Evolutionary conservation across 176 grass and related monocot genomes (phyloP).

Genomic region (Elymus sibiricus): DNA sequence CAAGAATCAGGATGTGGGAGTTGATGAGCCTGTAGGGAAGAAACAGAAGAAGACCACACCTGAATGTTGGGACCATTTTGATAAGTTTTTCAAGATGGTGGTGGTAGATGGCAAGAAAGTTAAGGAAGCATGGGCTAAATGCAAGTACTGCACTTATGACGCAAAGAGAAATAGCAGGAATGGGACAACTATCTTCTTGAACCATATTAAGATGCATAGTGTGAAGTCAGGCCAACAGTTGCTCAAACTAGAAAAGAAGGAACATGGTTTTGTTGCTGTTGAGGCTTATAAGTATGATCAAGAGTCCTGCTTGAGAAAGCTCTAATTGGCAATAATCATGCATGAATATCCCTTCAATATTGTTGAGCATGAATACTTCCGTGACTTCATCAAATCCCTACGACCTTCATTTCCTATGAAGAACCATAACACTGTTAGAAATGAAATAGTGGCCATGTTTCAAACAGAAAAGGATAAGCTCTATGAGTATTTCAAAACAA

Average conservation of each 20-base stretch:
- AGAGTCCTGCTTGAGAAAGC: not conserved
- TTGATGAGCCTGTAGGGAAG: not conserved
- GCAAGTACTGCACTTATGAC: not conserved
- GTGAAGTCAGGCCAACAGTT: not conserved
- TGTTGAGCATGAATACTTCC: not conserved
- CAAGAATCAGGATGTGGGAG: not conserved
- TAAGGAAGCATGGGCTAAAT: not conserved
- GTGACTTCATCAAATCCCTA: not conserved
- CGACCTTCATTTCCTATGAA: not conserved
- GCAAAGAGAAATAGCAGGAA: not conserved
- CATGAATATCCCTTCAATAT: not conserved
- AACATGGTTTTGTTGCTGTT: not conserved
- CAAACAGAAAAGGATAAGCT: not conserved
- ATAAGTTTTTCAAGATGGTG: too few species aligned
- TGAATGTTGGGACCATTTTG: not conserved
- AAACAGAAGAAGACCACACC: not conserved
- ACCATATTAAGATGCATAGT: not conserved
- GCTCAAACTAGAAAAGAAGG: not conserved
- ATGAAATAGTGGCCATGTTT: not conserved
- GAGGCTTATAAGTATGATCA: not conserved
- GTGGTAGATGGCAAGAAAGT: not conserved
- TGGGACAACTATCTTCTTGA: not conserved
- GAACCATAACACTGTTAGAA: not conserved
- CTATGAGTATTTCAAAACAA: not conserved
- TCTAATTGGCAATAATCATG: not conserved